A percentile compares a stretch with the other conserved stretches of the same genome.
phyloP scores from a whole-genome alignment of 768 basidiomycete genomes.

The Dentipellis sp. region DNA sequence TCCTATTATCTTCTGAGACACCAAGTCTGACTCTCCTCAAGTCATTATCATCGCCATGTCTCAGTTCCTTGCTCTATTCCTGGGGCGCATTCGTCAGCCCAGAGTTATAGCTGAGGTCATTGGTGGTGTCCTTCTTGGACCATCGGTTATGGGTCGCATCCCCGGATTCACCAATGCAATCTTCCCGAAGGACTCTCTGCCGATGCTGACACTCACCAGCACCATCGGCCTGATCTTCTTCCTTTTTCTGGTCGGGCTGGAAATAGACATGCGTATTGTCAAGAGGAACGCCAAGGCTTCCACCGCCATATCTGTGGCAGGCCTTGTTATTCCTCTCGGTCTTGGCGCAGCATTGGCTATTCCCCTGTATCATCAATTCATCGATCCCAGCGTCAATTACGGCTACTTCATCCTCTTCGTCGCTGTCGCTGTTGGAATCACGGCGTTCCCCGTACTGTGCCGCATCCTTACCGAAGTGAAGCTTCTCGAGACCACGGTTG shows the following conservation, averaged over 20 bases:
- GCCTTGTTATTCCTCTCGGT: constrained; percentile 72
- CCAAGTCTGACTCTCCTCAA: constrained; percentile 15
- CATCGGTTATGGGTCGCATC: constrained; percentile 65
- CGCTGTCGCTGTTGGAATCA: constrained; percentile 75
- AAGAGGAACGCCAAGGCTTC: constrained; percentile 54
- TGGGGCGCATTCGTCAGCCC: constrained; percentile 74
- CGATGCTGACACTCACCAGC: constrained; percentile 60
- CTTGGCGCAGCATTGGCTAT: constrained; percentile 69
- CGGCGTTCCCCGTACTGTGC: constrained; percentile 76
- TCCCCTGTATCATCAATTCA: constrained; percentile 66
- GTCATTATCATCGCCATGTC: constrained; percentile 78
- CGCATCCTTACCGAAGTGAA: constrained; percentile 79
- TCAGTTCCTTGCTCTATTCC: constrained; percentile 56
- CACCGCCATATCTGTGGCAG: constrained; percentile 49
- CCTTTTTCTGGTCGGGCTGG: constrained; percentile 79
- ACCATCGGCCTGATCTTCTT: constrained; percentile 72
- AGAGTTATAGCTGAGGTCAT: constrained; percentile 92
- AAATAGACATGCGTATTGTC: constrained; percentile 68
- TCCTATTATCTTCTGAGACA: background rate
- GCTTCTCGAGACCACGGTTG: constrained; percentile 79
- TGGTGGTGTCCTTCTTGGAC: constrained; percentile 79
- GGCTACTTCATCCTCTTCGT: constrained; percentile 82
- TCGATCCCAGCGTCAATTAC: constrained; percentile 46
- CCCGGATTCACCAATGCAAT: constrained; percentile 48
- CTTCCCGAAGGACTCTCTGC: constrained; percentile 33